Base-by-base conservation (phyloP, 164 flowering plant species). In the Taxillus chinensis region DNA sequence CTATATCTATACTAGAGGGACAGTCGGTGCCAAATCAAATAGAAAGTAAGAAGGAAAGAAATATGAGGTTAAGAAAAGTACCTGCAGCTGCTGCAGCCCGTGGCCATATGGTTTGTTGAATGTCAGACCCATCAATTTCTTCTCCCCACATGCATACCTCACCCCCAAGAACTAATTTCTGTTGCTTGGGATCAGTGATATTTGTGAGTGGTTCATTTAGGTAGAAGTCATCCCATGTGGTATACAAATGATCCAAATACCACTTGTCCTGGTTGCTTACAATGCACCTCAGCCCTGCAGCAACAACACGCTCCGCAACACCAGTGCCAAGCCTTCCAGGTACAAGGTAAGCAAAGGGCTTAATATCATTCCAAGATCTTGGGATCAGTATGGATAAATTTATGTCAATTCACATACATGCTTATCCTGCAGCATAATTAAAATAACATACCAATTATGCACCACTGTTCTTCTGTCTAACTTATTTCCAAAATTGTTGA, bases 1-100 rank as follows among this genome's bases (percentile, higher is more conserved):
- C n/a, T n/a, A n/a, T n/a, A n/a, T n/a, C n/a, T n/a, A n/a, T n/a
- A n/a, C n/a, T n/a, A n/a, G n/a, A n/a, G n/a, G n/a, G n/a, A n/a
- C n/a, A n/a, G n/a, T n/a, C n/a, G n/a, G n/a, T n/a, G n/a, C n/a
- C n/a, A n/a, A n/a, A n/a, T n/a, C n/a, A n/a, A n/a, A n/a, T n/a
- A n/a, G n/a, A n/a, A n/a, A n/a, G n/a, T n/a, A n/a, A n/a, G n/a
- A n/a, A n/a, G n/a, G n/a, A n/a, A n/a, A n/a, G 13, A 12, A 1
- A 9, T 49, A 49, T 40, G 27, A 39, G 38, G n/a, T 11, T 42
- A 59, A 16, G 56, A 59, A 39, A 54, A 41, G 41, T 81, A 89
- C 96, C 96, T 81, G 96, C 96, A 70, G 96, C 96, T 42, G 96
- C 96, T n/a, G 93, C 96, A 71, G 93, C 96, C 46, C 93, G 86